A percentile compares a stretch with the other conserved stretches of the same genome.
Conservation (phyloP, 2,329 filamentous ascomycete species). For the Periconia sp. region DNA sequence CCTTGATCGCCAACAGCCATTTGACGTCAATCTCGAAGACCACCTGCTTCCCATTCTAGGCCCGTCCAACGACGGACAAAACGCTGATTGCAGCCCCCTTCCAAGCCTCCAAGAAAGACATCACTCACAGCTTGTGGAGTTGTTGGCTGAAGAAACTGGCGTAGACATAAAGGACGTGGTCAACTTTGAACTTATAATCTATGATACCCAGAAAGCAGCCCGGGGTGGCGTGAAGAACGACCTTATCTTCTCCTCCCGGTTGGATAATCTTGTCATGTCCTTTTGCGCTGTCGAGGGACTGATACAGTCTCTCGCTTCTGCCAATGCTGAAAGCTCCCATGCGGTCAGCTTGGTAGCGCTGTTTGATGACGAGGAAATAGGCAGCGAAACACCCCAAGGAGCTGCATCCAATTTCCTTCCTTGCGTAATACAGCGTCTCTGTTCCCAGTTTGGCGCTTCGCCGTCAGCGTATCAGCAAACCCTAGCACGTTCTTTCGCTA, state of each 20-base stretch:
- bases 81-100: constrained; percentile 71
- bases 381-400: constrained; percentile 88
- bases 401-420: constrained; percentile 92
- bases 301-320: constrained; percentile 74
- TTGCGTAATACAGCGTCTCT: constrained; percentile 83
- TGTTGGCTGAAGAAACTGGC: constrained; percentile 80
- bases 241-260: constrained; percentile 91
- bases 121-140: constrained; percentile 83
- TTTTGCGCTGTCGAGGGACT: constrained; percentile 89
- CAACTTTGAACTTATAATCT: constrained; percentile 95
- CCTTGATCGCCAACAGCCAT: constrained; percentile 82
- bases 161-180: constrained; percentile 74
- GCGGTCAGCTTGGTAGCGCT: constrained; percentile 90
- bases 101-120: constrained; percentile 81
- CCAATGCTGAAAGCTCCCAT: constrained; percentile 76
- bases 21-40: constrained; percentile 95
- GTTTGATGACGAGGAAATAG: constrained; percentile 98
- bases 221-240: constrained; percentile 91
- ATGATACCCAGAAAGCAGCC: constrained; percentile 90
- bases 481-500: constrained; percentile 82
- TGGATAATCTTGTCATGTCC: constrained; percentile 96
- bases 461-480: constrained; percentile 60
- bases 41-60: constrained; percentile 94
- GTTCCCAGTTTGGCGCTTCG: constrained; percentile 80
- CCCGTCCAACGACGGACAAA: constrained; percentile 77